Evolutionary conservation across 345 rosid genomes (phyloP).

Genomic region (Turnera subulata): DNA sequence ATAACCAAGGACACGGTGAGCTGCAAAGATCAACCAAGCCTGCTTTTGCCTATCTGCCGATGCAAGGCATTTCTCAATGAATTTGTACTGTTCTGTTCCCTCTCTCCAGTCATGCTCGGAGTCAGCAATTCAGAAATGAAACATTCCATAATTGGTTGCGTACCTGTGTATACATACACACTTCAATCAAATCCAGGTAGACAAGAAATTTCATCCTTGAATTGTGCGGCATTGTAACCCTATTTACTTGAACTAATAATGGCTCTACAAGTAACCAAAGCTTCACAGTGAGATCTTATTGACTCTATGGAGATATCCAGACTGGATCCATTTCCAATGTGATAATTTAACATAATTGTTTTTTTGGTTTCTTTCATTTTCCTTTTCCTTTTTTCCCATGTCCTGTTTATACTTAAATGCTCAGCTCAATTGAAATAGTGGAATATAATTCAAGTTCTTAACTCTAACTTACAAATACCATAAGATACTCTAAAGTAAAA

Average conservation of each 20-base stretch:
- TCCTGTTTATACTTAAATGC: too few species aligned
- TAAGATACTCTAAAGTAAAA: not conserved
- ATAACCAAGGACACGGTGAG: slow-evolving; percentile 70
- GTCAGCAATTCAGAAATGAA: slow-evolving; percentile 66
- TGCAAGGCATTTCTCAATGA: slow-evolving; percentile 64
- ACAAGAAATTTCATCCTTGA: not conserved
- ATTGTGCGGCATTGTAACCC: not conserved
- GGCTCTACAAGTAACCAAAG: too few species aligned
- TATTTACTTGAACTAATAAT: too few species aligned
- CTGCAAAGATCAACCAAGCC: slow-evolving; percentile 69
- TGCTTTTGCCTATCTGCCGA: slow-evolving; percentile 66
- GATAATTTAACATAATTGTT: too few species aligned
- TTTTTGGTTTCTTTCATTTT: not conserved
- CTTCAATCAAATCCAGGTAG: not conserved
- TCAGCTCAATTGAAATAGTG: too few species aligned
- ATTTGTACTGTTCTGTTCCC: slow-evolving; percentile 67
- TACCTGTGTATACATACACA: slow-evolving; percentile 40
- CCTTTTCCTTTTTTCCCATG: not conserved
- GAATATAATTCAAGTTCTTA: too few species aligned
- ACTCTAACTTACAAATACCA: too few species aligned
- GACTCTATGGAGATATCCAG: too few species aligned
- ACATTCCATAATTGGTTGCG: slow-evolving; percentile 73
- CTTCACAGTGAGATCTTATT: too few species aligned
- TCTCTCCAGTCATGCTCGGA: slow-evolving; percentile 78
- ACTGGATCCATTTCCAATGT: too few species aligned